phyloP scores from a whole-genome alignment of 768 basidiomycete genomes.

The Mycena indigotica region DNA sequence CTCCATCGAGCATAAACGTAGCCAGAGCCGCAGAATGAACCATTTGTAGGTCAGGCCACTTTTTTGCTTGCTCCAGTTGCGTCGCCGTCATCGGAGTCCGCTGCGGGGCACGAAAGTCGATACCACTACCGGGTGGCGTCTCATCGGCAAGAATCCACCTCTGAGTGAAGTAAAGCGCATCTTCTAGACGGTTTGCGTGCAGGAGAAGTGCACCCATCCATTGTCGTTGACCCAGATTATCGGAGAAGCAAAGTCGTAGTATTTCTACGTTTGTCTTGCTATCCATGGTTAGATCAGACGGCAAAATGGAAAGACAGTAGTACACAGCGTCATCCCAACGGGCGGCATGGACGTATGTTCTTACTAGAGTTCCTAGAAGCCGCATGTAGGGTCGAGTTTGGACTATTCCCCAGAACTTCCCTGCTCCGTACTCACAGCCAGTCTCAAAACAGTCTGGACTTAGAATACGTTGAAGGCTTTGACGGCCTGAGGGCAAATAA shows the following conservation, averaged over 20 bases:
- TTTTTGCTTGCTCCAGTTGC: conserved; percentile 11
- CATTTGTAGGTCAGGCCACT: conserved; percentile 19
- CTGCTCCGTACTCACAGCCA: background rate
- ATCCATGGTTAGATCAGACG: background rate
- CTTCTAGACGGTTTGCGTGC: conserved; percentile 33
- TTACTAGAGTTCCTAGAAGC: conserved; percentile 40
- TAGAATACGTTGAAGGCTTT: background rate
- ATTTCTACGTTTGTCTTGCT: conserved; percentile 43
- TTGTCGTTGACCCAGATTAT: conserved; percentile 41
- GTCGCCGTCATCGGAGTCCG: conserved; percentile 22
- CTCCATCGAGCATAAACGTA: conserved; percentile 43
- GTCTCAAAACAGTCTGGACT: conserved; percentile 16
- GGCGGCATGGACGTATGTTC: conserved; percentile 35
- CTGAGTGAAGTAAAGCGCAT: conserved; percentile 46
- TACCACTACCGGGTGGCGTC: conserved; percentile 28
- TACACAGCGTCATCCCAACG: conserved; percentile 39
- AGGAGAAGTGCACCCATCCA: conserved; percentile 43
- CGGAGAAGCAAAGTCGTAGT: conserved; percentile 45
- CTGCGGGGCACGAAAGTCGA: conserved; percentile 30
- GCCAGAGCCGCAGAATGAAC: conserved; percentile 46
- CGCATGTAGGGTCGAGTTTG: conserved; percentile 51
- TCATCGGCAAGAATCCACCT: conserved; percentile 25
- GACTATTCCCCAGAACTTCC: conserved; percentile 28
- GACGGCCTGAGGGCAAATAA: conserved; percentile 1
- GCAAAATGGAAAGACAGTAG: conserved; percentile 12